Conservation (phyloP, 169 alveolate genomes). For the Eimeria acervulina region DNA sequence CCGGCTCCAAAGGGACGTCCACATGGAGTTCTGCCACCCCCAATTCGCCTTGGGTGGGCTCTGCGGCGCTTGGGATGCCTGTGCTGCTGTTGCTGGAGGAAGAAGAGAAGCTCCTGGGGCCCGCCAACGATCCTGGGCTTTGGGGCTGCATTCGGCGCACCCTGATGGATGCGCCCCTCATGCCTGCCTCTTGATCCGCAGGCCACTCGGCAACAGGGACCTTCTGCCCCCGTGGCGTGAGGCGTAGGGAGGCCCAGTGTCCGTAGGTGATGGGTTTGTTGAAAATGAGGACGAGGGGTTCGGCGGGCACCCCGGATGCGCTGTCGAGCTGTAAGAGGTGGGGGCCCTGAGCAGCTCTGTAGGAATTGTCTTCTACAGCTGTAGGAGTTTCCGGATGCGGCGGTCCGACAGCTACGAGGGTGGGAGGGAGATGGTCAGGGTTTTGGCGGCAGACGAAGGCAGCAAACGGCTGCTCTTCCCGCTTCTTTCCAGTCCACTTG, state of each 20-base stretch:
- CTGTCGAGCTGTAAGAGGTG: conserved; percentile 77
- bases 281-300: conserved; percentile 84
- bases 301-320: conserved; percentile 57
- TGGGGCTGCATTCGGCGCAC: conserved; percentile 43
- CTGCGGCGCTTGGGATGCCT: background rate
- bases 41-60: background rate
- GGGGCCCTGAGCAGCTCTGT: conserved; percentile 11
- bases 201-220: conserved; percentile 55
- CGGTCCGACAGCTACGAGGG: conserved; percentile 84
- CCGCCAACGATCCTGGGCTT: background rate
- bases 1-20: conserved; percentile 81
- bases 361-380: background rate
- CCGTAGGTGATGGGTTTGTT: conserved; percentile 87
- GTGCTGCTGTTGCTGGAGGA: background rate
- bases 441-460: conserved; percentile 75
- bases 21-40: conserved; percentile 78
- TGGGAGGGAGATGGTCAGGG: conserved; percentile 86
- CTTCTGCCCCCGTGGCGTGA: conserved; percentile 8
- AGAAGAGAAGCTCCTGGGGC: background rate
- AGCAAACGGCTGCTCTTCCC: conserved; percentile 84
- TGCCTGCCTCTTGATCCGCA: conserved; percentile 77
- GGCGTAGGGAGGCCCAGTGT: conserved; percentile 87
- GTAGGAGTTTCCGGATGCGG: conserved; percentile 62
- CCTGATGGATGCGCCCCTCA: conserved; percentile 38
- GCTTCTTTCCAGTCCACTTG: conserved; percentile 84